Evolutionary conservation across 1,284 basidiomycete species (phyloP).

Genomic region (Taiwanofungus camphoratus): DNA sequence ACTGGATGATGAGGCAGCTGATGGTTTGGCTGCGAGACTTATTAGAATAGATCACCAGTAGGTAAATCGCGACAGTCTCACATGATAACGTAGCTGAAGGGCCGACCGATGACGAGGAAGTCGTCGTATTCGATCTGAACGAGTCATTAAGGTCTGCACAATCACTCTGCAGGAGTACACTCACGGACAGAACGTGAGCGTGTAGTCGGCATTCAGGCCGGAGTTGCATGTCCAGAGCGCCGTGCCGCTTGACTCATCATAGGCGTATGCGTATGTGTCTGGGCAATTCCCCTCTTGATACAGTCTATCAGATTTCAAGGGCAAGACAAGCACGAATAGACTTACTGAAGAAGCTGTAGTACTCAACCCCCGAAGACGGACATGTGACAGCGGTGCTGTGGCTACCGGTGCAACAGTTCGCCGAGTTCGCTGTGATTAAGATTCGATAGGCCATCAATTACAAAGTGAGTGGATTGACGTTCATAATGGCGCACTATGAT

Average conservation of each 20-base stretch:
- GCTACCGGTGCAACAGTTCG: slow-evolving; percentile 41
- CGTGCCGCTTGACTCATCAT: slow-evolving; percentile 41
- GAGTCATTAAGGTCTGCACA: too few species aligned
- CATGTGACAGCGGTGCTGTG: slow-evolving; percentile 38
- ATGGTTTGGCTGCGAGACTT: too few species aligned
- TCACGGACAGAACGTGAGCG: slow-evolving; percentile 45
- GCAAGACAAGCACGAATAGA: neutral
- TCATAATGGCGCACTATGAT: slow-evolving; percentile 23
- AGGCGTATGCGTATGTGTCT: slow-evolving; percentile 45
- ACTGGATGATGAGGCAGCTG: too few species aligned
- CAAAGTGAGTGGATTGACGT: neutral
- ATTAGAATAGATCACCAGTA: too few species aligned
- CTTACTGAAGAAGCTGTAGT: slow-evolving; percentile 33
- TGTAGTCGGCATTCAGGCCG: slow-evolving; percentile 36
- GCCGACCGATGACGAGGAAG: too few species aligned
- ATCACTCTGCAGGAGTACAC: too few species aligned
- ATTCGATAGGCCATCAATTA: too few species aligned
- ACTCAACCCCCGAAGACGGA: slow-evolving; percentile 35
- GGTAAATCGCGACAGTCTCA: too few species aligned
- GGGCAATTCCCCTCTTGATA: slow-evolving; percentile 40
- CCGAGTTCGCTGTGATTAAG: slow-evolving; percentile 24
- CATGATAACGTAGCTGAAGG: too few species aligned
- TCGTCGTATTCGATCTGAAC: too few species aligned
- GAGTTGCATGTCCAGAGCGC: slow-evolving; percentile 43
- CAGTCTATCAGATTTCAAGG: too few species aligned